phyloP scores from a whole-genome alignment of 805 yeast species.

The Saccharomycopsis fibuligera region DNA sequence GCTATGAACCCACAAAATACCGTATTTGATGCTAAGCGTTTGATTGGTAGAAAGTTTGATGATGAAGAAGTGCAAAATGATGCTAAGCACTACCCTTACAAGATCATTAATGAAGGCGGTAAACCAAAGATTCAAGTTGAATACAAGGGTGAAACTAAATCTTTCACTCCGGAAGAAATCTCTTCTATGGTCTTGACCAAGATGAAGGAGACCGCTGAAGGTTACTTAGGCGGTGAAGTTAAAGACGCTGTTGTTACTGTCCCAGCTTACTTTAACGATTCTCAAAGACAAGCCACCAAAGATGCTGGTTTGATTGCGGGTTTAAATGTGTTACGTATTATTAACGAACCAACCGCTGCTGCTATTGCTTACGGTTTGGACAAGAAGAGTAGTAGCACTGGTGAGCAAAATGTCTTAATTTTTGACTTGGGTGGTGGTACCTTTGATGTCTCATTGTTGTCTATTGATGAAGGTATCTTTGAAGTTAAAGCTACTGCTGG shows the following conservation, averaged over 20 bases:
- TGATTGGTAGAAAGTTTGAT: constrained; percentile 76
- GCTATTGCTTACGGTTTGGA: constrained; percentile 96
- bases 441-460: constrained; percentile 72
- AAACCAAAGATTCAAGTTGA: constrained; percentile 87
- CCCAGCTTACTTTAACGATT: constrained; percentile 95
- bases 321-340: constrained; percentile 86
- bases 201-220: constrained; percentile 93
- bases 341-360: constrained; percentile 96
- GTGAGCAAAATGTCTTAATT: constrained; percentile 65
- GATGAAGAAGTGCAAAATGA: constrained; percentile 77
- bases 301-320: constrained; percentile 65
- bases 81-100: constrained; percentile 85
- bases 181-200: constrained; percentile 86
- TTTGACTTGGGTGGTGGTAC: constrained; percentile 87
- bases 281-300: constrained; percentile 81
- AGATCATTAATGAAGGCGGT: constrained; percentile 66
- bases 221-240: constrained; percentile 76
- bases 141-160: constrained; percentile 79
- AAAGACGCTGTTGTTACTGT: constrained; percentile 92
- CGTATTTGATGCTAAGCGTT: constrained; percentile 91
- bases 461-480: constrained; percentile 75
- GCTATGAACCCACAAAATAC: constrained; percentile 94
- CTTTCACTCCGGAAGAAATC: constrained; percentile 89
- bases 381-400: constrained; percentile 33
- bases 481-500: constrained; percentile 74